A percentile compares a stretch with the other conserved stretches of the same genome.
These are phyloP conservation scores for Tinospora cordifolia DNA, from an alignment of 164 flowering plant genomes.

Conservation along the genomic window DNA sequence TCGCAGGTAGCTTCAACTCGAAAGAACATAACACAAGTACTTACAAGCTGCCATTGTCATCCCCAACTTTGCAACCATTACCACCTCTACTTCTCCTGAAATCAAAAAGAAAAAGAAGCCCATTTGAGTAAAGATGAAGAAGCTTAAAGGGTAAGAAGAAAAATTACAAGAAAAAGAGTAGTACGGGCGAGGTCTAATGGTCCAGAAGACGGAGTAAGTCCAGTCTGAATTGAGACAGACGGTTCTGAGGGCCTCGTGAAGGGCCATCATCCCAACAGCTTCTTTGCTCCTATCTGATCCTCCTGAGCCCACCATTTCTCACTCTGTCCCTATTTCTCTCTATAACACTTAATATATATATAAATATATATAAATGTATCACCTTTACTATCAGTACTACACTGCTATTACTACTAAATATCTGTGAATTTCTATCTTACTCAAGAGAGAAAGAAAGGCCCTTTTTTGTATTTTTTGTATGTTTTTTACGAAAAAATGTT, in stretches of 20 bases:
- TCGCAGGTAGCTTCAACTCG: not conserved
- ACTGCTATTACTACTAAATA: not conserved
- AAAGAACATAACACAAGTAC: conserved; percentile 22
- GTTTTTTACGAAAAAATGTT: too few relatives aligned
- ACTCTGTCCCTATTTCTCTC: conserved; percentile 16
- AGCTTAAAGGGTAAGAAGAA: not conserved
- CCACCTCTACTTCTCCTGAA: conserved; percentile 91
- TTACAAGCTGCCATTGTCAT: conserved; percentile 82
- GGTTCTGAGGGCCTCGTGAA: conserved; percentile 91
- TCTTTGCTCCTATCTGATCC: conserved; percentile 89
- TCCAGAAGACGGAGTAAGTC: conserved; percentile 97
- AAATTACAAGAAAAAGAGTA: not conserved
- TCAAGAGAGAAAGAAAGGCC: too few relatives aligned
- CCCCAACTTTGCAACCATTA: conserved; percentile 89
- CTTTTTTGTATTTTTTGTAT: too few relatives aligned
- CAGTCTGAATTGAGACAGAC: conserved; percentile 92
- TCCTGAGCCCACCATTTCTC: conserved; percentile 89
- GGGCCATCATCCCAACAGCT: conserved; percentile 99
- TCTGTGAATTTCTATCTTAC: too few relatives aligned
- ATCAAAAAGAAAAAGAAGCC: conserved; percentile 17
- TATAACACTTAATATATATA: too few relatives aligned
- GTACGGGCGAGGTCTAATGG: conserved; percentile 88
- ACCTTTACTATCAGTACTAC: conserved; percentile 6
- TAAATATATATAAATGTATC: too few relatives aligned
- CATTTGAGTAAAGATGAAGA: conserved; percentile 21